Conservation (phyloP, 2,329 filamentous ascomycete genomes). For the Calonectria honghensis region DNA sequence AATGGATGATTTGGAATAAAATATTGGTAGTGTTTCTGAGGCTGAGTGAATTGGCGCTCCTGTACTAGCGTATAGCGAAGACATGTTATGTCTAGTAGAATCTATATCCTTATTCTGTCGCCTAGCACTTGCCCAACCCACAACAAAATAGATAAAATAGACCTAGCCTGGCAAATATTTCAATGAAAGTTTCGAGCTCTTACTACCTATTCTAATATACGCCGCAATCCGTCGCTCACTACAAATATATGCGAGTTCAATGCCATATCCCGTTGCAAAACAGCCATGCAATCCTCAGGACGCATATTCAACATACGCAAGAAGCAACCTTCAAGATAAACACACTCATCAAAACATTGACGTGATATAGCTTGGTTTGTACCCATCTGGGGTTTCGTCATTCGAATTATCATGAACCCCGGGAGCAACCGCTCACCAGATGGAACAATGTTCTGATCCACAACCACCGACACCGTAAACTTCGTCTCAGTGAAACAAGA, state of each 20-base stretch:
- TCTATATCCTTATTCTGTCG: background rate
- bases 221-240: background rate
- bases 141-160: background rate
- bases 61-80: background rate
- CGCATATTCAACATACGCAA: background rate
- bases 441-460: background rate
- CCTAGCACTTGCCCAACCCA: background rate
- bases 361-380: background rate
- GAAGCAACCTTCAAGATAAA: background rate
- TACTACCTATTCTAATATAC: background rate
- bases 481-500: background rate
- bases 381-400: background rate
- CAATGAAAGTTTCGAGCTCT: background rate
- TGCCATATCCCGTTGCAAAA: background rate
- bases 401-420: background rate
- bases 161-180: background rate
- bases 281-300: background rate
- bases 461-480: background rate
- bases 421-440: background rate
- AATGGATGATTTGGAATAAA: too few species aligned
- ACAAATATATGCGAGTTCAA: background rate
- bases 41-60: rapidly evolving
- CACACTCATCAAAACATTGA: background rate
- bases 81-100: background rate
- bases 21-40: too few species aligned